Base-by-base conservation (phyloP, 306 rosid genomes). In the Lathyrus tuberosus region DNA sequence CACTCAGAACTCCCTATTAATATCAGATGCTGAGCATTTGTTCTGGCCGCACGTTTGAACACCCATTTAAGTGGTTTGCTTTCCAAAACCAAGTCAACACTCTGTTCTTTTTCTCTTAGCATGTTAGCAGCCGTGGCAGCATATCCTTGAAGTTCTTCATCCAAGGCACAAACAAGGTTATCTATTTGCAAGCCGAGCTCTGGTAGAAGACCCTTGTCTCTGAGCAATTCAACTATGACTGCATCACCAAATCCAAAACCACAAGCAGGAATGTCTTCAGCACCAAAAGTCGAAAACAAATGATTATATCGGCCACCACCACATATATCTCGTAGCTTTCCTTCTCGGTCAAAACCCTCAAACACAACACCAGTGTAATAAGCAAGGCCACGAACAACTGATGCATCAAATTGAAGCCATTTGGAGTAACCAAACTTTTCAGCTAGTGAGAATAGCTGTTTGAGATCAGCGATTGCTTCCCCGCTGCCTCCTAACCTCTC, bases 171-270 rank as follows among this genome's bases (percentile, higher is more conserved):
- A n/a, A n/a, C n/a, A n/a, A n/a, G n/a, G n/a, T n/a, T n/a, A n/a
- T n/a, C n/a, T n/a, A n/a, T n/a, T n/a, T n/a, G n/a, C n/a, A n/a
- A n/a, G n/a, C n/a, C n/a, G n/a, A n/a, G n/a, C n/a, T n/a, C n/a
- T n/a, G n/a, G n/a, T n/a, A n/a, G n/a, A n/a, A n/a, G n/a, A n/a
- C n/a, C n/a, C n/a, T n/a, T n/a, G n/a, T n/a, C n/a, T n/a, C n/a
- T n/a, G n/a, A n/a, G n/a, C n/a, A n/a, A n/a, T 81, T 94, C 98
- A 26, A 94, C 86, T 78, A 94, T 82, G 65, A 94, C 98, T 40
- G 98, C 98, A 82, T 94, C 98, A 62, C 98, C 97, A 85, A 94
- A 94, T 54, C 98, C 97, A 72, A 94, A 94, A 71, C 96, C 97
- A 81, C 97, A 90, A 53, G 97, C 96, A 78, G 98, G 87, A 74